Percentiles rank a stretch among this genome's conserved stretches.
These are phyloP conservation scores for Ilyonectria mors-panacis DNA, from an alignment of 2,329 filamentous ascomycete species.

Conservation along the genomic window DNA sequence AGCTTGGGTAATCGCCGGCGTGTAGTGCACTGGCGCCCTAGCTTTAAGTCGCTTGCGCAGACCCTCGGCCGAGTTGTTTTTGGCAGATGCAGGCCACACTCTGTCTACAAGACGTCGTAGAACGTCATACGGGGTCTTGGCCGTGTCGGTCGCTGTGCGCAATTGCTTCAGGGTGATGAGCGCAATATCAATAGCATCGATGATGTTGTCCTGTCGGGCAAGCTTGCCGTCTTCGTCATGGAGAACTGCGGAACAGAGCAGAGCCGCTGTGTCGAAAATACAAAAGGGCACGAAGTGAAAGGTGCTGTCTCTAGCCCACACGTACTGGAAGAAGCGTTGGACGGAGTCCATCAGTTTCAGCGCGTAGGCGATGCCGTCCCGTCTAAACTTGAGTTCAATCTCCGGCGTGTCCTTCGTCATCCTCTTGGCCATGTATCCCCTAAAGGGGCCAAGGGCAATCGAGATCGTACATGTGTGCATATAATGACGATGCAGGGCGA, in stretches of 20 bases:
- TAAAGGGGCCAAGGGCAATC: constrained; percentile 62
- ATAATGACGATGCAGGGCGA: constrained; percentile 62
- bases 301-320: constrained; percentile 62
- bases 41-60: constrained; percentile 7
- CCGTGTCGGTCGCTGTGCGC: constrained; percentile 49
- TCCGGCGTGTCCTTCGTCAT: constrained; percentile 46
- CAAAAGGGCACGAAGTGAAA: constrained; percentile 66
- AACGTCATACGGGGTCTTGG: constrained; percentile 51
- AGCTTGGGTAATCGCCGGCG: neutral
- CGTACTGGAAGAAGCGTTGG: constrained; percentile 59
- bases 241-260: constrained; percentile 66
- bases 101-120: constrained; percentile 48
- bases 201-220: constrained; percentile 57
- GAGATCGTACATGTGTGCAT: constrained; percentile 61
- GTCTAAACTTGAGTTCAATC: constrained; percentile 56
- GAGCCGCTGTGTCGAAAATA: constrained; percentile 66
- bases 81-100: neutral
- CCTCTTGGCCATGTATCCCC: constrained; percentile 59
- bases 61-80: neutral
- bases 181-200: constrained; percentile 56
- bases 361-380: constrained; percentile 59
- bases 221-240: constrained; percentile 61
- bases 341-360: constrained; percentile 59
- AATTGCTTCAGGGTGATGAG: constrained; percentile 53
- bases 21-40: neutral